Percentiles rank a stretch among this genome's conserved stretches.
phyloP scores from a whole-genome alignment of 1,284 basidiomycete genomes.

The Tilletia indica region DNA sequence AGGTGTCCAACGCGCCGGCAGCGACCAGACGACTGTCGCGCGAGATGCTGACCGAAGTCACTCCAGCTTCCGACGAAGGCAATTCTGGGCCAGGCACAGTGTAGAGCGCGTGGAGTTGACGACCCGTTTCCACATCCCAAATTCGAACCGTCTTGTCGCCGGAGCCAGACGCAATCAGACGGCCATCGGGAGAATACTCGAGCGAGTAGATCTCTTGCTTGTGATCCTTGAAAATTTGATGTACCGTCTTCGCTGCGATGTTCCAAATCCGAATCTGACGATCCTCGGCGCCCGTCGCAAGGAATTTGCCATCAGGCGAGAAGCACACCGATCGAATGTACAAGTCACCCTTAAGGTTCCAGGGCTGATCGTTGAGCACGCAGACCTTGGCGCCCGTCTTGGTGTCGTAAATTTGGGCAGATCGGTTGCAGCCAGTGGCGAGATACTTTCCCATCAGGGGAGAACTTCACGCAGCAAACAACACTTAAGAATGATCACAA shows the following conservation, averaged over 20 bases:
- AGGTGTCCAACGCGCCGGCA: slow-evolving; percentile 77
- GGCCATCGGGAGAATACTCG: slow-evolving; percentile 75
- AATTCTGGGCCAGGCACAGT: slow-evolving; percentile 58
- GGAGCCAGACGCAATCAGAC: slow-evolving; percentile 80
- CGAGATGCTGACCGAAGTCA: slow-evolving; percentile 72
- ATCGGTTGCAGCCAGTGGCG: slow-evolving; percentile 86
- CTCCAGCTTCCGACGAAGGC: slow-evolving; percentile 69
- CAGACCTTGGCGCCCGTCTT: slow-evolving; percentile 78
- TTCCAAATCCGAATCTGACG: slow-evolving; percentile 66
- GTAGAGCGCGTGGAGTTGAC: slow-evolving; percentile 49
- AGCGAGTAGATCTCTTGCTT: slow-evolving; percentile 87
- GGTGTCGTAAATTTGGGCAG: slow-evolving; percentile 84
- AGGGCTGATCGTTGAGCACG: slow-evolving; percentile 62
- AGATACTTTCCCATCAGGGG: slow-evolving; percentile 78
- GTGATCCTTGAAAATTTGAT: slow-evolving; percentile 75
- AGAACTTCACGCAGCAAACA: slow-evolving; percentile 88
- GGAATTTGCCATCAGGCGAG: slow-evolving; percentile 50
- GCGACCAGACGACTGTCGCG: slow-evolving; percentile 78
- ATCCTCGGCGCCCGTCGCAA: slow-evolving; percentile 55
- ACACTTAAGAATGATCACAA: slow-evolving; percentile 58
- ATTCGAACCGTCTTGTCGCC: slow-evolving; percentile 85
- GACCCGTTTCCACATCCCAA: slow-evolving; percentile 74
- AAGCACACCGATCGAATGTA: slow-evolving; percentile 56
- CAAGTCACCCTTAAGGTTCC: slow-evolving; percentile 46
- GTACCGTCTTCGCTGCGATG: slow-evolving; percentile 65